phyloP scores from a whole-genome alignment of 768 basidiomycete species.

The Mycena maculata region DNA sequence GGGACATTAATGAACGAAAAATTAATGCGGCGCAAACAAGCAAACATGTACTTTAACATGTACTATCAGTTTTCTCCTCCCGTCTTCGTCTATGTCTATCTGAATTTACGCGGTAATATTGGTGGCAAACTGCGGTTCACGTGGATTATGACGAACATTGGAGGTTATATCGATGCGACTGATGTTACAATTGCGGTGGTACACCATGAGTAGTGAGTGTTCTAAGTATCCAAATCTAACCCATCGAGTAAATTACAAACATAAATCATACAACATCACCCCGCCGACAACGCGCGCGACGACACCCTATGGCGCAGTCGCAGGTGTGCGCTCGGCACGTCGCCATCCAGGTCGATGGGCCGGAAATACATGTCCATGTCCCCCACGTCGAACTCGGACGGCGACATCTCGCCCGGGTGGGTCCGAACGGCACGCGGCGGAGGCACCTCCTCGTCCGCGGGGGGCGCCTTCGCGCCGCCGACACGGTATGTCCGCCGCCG shows the following conservation, averaged over 20 bases:
- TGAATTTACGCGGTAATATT: too few relatives aligned
- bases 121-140: too few relatives aligned
- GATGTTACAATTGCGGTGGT: constrained; percentile 9
- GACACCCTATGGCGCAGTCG: constrained; percentile 22
- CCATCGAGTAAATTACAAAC: background rate
- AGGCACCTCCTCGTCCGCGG: background rate
- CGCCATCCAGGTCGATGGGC: constrained; percentile 22
- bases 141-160: too few relatives aligned
- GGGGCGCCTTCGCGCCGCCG: background rate
- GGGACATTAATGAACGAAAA: constrained; percentile 26
- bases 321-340: background rate
- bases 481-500: constrained; percentile 31
- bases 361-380: constrained; percentile 71
- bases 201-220: constrained; percentile 10
- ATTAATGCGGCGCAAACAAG: background rate
- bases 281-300: constrained; percentile 22
- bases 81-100: background rate
- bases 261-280: background rate
- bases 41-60: background rate
- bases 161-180: constrained; percentile 1
- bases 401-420: constrained; percentile 39
- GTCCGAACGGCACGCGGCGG: background rate
- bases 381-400: constrained; percentile 64
- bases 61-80: constrained; percentile 4
- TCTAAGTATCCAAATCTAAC: constrained; percentile 6